Evolutionary conservation across 2,329 filamentous ascomycete species (phyloP), one percentile per base, ranked within the genome.

Genomic region (Coniella vitis): DNA sequence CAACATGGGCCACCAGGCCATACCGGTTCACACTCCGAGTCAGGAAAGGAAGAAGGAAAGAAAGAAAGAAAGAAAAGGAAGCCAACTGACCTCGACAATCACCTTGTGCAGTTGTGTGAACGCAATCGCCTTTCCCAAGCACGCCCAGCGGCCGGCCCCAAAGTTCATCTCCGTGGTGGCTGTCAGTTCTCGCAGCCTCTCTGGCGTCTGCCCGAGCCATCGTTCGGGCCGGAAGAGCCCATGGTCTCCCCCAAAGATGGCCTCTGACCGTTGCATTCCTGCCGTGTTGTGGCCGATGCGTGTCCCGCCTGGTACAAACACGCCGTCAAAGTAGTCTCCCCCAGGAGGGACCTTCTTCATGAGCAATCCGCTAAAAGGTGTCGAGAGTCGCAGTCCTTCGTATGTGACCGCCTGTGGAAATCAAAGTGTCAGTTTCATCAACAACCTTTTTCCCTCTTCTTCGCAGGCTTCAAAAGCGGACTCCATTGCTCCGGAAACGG

Each of bases 171-270:
- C 69, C 1, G 35, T 19, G 9, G n/a, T 13, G 9, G 56, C 54
- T 40, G 64, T 56, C 59, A 67, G 68, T 14, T 55, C 54, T 10
- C 51, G 54, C 40, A 59, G 57, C 20, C 61, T 57, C 2, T 59
- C 58, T 0, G 45, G 44, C 8, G 73, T 79, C 3, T 75, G 55
- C 4, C 61, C 66, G 34, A 67, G 61, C 79, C 79, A 85, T 21
- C 81, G 71, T 56, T 82, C 79, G 0, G 81, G 81, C 3, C 72
- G 66, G 62, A 83, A 84, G 3, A 70, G 62, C 12, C 81, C 75
- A 2, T 76, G 78, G 54, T 83, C 75, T 0, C 69, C 58, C 4
- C 81, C 81, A 29, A 51, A 55, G 13, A 51, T 20, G 14, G 25
- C 54, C 12, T 21, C 34, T 3, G 39, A 37, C 7, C 52, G 52